A percentile compares a stretch with the other conserved stretches of the same genome.
Evolutionary conservation across 805 yeast species (phyloP).

Genomic region (Aciculoconidium aculeatum): DNA sequence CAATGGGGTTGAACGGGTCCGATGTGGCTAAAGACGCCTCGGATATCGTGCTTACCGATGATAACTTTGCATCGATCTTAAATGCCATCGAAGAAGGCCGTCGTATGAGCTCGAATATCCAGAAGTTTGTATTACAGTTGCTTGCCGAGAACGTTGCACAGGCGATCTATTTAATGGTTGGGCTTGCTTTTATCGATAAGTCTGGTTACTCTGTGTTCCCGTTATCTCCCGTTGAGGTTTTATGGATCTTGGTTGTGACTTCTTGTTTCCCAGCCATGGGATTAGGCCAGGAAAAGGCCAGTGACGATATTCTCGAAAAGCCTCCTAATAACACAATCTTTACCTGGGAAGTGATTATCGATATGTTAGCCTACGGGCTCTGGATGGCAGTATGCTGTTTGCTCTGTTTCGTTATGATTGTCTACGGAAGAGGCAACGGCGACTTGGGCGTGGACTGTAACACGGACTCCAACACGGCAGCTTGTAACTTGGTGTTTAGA

Average conservation of each 20-base stretch:
- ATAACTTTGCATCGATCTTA: conserved; percentile 72
- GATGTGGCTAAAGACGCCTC: conserved; percentile 84
- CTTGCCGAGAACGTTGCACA: conserved; percentile 64
- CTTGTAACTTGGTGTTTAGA: conserved; percentile 59
- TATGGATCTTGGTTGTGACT: conserved; percentile 75
- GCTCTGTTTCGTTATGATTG: conserved; percentile 55
- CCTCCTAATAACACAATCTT: conserved; percentile 64
- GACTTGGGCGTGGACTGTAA: conserved; percentile 64
- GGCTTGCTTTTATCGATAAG: conserved; percentile 62
- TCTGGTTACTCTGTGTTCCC: conserved; percentile 73
- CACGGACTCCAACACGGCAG: conserved; percentile 25
- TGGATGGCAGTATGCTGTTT: conserved; percentile 69
- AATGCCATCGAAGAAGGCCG: conserved; percentile 79
- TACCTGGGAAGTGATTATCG: conserved; percentile 60
- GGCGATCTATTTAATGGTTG: conserved; percentile 62
- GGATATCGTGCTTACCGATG: conserved; percentile 65
- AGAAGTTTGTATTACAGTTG: conserved; percentile 69
- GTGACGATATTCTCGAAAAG: conserved; percentile 55
- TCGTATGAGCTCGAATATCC: conserved; percentile 72
- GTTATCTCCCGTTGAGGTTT: conserved; percentile 66
- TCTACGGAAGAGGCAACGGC: conserved; percentile 65
- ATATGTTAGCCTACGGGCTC: conserved; percentile 68
- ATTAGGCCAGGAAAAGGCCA: conserved; percentile 62
- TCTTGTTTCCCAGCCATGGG: conserved; percentile 86
- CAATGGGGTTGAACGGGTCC: conserved; percentile 74